Evolutionary conservation across 2,329 filamentous ascomycete genomes (phyloP).

Genomic region (Colletotrichum endophyticum): DNA sequence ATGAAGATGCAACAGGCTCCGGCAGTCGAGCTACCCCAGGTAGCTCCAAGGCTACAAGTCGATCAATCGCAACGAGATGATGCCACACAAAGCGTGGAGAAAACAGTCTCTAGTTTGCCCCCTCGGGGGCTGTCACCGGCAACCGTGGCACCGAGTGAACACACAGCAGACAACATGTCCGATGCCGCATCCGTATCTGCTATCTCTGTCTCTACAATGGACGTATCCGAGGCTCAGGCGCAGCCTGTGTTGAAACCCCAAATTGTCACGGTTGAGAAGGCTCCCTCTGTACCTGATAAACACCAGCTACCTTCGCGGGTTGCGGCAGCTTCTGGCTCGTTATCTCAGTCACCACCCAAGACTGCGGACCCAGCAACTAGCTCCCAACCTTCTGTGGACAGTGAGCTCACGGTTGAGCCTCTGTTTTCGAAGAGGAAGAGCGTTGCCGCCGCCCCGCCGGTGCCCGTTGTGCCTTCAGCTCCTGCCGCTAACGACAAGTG

Average conservation of each 20-base stretch:
- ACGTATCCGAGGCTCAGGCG: constrained; percentile 24
- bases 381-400: neutral
- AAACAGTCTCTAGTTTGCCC: neutral
- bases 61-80: neutral
- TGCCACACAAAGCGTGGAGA: neutral
- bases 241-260: constrained; percentile 25
- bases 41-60: neutral
- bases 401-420: neutral
- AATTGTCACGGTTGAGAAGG: constrained; percentile 17
- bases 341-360: neutral
- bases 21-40: neutral
- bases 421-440: constrained; percentile 4
- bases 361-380: neutral
- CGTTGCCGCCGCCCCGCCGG: neutral
- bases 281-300: neutral
- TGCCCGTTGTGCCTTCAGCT: neutral
- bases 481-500: constrained; percentile 21
- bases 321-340: neutral
- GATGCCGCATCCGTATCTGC: constrained; percentile 24
- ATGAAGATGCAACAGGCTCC: neutral
- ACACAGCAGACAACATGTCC: neutral
- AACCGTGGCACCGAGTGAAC: neutral
- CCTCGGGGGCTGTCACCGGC: neutral
- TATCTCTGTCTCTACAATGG: constrained; percentile 25
- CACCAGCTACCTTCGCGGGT: neutral